Evolutionary conservation across 2,329 filamentous ascomycete genomes (phyloP).

Genomic region (Sarocladium strictum): DNA sequence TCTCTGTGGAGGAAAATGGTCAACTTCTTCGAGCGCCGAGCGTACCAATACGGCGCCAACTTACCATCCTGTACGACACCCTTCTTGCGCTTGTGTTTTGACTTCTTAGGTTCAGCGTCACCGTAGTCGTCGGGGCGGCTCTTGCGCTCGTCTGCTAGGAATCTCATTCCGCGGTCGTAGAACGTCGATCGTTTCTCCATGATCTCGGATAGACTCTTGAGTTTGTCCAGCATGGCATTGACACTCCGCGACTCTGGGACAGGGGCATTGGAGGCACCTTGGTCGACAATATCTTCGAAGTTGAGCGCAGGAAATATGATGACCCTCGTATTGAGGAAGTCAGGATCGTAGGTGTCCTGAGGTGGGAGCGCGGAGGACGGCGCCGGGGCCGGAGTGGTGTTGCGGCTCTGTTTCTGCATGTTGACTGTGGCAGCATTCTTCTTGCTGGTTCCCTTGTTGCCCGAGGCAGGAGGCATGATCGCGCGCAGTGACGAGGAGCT

Average conservation of each 20-base stretch:
- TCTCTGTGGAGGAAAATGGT: slow-evolving; percentile 30
- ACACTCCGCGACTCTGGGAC: slow-evolving; percentile 60
- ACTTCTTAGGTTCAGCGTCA: slow-evolving; percentile 48
- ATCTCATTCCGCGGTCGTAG: slow-evolving; percentile 68
- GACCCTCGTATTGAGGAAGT: slow-evolving; percentile 61
- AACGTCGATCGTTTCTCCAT: slow-evolving; percentile 62
- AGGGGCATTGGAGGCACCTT: slow-evolving; percentile 47
- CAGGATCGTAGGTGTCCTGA: slow-evolving; percentile 50
- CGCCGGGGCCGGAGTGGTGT: slow-evolving; percentile 59
- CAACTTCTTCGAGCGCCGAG: slow-evolving; percentile 3
- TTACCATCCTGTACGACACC: slow-evolving; percentile 22
- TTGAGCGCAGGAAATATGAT: slow-evolving; percentile 53
- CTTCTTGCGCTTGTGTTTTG: slow-evolving; percentile 76
- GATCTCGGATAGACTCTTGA: slow-evolving; percentile 59
- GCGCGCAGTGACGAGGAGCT: neutral
- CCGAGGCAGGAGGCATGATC: slow-evolving; percentile 51
- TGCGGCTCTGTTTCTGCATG: slow-evolving; percentile 66
- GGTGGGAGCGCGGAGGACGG: slow-evolving; percentile 42
- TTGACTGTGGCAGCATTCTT: slow-evolving; percentile 47
- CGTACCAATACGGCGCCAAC: neutral
- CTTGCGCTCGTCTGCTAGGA: slow-evolving; percentile 61
- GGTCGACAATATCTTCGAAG: slow-evolving; percentile 66
- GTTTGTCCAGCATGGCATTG: slow-evolving; percentile 56
- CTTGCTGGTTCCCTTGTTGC: slow-evolving; percentile 59
- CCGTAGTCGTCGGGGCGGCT: slow-evolving; percentile 50